Base-by-base conservation (phyloP, 176 grass and related monocot species). In the Aegilops sharonensis region DNA sequence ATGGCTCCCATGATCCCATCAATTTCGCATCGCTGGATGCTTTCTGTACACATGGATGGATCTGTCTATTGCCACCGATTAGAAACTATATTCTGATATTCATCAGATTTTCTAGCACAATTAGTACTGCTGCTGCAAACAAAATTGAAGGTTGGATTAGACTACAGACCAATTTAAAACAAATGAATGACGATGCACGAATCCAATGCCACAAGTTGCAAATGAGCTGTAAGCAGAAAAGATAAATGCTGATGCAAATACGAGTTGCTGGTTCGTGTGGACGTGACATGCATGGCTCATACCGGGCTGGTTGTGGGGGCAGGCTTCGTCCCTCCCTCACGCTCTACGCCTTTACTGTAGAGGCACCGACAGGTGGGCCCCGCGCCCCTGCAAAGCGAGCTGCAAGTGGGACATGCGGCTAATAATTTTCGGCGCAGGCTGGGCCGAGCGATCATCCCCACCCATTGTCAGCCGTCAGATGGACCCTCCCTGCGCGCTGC, bases 1-100 rank as follows among this genome's bases (percentile, higher is more conserved):
- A 50, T 87, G 86, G 61, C 23, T 70, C 63, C 69, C 73, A 83
- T 83, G 63, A 88, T 57, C 54, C 54, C 18, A 57, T 57, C 17
- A 83, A 61, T 48, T 57, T 68, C 6, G 23, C 35, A 12, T 20
- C 3, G 23, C 79, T 88, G 79, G 71, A 21, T 66, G 14, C 6
- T 23, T 61, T 21, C 1, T 37, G 36, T 37, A 62, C 21, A 62
- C 47, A 57, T 57, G 54, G 2, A 57, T 57, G 40, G 34, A 67
- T 30, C 83, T 66, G 60, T 32, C 29, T 24, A 24, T 52, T 35
- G 18, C 31, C 59, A 48, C 57, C 52, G 52, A 57, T 17, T 57
- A 8, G 52, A 57, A 57, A 57, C 17, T 57, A 43, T 43, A 43
- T 42, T 10, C 2, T 39, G 37, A 8, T 56, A 56, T 57, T 57